Conservation (phyloP, 2,329 filamentous ascomycete species). For the Colletotrichum navitas region DNA sequence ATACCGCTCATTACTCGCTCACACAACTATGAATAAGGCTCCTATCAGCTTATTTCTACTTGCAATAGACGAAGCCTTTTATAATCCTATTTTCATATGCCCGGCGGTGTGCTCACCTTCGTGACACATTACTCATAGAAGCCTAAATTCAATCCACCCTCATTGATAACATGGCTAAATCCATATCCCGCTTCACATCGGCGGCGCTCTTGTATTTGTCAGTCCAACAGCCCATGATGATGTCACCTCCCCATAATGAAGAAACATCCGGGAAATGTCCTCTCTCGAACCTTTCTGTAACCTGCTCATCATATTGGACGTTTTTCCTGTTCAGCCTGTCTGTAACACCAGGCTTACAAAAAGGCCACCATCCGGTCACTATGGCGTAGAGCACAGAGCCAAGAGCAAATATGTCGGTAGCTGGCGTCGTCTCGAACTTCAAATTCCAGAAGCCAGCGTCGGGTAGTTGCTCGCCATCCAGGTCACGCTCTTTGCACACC, state of each 20-base stretch:
- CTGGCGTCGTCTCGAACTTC: constrained; percentile 4
- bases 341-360: not conserved
- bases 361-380: constrained; percentile 14
- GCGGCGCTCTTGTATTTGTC: not conserved
- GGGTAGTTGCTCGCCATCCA: not conserved
- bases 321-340: not conserved
- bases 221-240: constrained; percentile 22
- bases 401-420: constrained; percentile 17
- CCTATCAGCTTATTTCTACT: too few relatives aligned
- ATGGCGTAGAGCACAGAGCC: constrained; percentile 9
- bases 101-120: too few relatives aligned
- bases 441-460: constrained; percentile 19
- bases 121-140: not conserved
- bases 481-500: too few relatives aligned
- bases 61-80: too few relatives aligned
- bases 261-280: not conserved
- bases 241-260: constrained; percentile 1
- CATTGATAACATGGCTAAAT: not conserved
- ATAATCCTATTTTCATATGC: too few relatives aligned
- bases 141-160: not conserved
- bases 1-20: too few relatives aligned
- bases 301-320: not conserved
- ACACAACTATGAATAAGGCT: too few relatives aligned
- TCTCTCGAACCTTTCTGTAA: not conserved
- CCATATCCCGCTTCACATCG: constrained; percentile 7